A percentile compares a stretch with the other conserved stretches of the same genome.
Evolutionary conservation across 2,329 filamentous ascomycete genomes (phyloP).

Genomic region (Botryotinia globosa): DNA sequence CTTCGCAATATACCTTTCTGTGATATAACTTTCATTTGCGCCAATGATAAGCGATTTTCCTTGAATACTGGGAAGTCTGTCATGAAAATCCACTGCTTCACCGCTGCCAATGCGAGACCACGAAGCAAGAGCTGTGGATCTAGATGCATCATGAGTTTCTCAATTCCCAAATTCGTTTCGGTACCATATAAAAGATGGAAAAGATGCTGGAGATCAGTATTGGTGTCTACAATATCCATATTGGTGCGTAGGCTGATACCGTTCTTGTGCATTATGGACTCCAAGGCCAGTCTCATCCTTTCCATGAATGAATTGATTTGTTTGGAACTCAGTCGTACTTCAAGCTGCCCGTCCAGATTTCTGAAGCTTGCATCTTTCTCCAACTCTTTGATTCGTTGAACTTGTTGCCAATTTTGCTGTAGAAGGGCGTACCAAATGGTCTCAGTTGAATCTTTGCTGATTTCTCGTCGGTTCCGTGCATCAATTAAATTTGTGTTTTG

Average conservation of each 20-base stretch:
- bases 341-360: neutral
- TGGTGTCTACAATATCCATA: neutral
- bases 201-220: neutral
- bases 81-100: neutral
- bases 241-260: neutral
- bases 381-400: neutral
- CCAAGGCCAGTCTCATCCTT: neutral
- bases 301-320: neutral
- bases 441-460: neutral
- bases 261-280: constrained; percentile 9
- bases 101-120: constrained; percentile 1
- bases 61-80: neutral
- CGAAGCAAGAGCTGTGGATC: constrained; percentile 1
- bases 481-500: constrained; percentile 11
- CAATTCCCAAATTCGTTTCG: neutral
- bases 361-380: neutral
- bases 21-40: neutral
- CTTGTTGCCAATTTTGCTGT: neutral
- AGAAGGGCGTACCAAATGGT: neutral
- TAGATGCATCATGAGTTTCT: neutral
- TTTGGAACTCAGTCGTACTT: neutral
- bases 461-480: constrained; percentile 5
- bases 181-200: neutral
- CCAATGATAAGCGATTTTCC: neutral
- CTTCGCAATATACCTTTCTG: neutral